Evolutionary conservation across 2,329 filamentous ascomycete species (phyloP).

Genomic region (Epichloe sylvatica): DNA sequence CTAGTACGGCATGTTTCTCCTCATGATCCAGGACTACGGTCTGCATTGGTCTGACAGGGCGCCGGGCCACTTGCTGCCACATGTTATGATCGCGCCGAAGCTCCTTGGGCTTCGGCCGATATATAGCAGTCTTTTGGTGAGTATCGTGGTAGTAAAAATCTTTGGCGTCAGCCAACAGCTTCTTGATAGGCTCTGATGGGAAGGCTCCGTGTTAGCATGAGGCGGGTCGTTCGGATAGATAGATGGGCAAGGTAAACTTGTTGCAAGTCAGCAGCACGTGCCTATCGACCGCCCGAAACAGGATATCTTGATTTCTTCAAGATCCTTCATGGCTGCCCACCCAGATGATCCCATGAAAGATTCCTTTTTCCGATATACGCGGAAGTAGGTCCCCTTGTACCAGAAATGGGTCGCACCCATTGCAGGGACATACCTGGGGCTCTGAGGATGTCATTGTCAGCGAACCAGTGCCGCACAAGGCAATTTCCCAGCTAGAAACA

Average conservation of each 20-base stretch:
- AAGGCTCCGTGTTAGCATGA: neutral
- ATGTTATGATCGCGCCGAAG: conserved; percentile 30
- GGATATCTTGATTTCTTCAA: conserved; percentile 38
- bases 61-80: conserved; percentile 44
- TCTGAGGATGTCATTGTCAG: conserved; percentile 13
- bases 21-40: conserved; percentile 59
- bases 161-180: conserved; percentile 39
- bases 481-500: no score
- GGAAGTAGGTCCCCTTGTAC: conserved; percentile 37
- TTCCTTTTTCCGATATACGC: conserved; percentile 32
- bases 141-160: conserved; percentile 36
- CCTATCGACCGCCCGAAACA: conserved; percentile 36
- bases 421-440: conserved; percentile 40
- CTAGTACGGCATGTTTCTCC: conserved; percentile 52
- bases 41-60: conserved; percentile 56
- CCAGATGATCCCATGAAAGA: conserved; percentile 20
- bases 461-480: no score
- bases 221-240: no score
- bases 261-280: conserved; percentile 6
- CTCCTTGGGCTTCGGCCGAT: conserved; percentile 34
- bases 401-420: conserved; percentile 40
- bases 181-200: conserved; percentile 36
- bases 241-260: no score
- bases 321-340: conserved; percentile 31
- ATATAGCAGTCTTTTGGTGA: conserved; percentile 43